These are phyloP conservation scores for Ulmus americana DNA, from an alignment of 331 rosid genomes.

Conservation along the genomic window DNA sequence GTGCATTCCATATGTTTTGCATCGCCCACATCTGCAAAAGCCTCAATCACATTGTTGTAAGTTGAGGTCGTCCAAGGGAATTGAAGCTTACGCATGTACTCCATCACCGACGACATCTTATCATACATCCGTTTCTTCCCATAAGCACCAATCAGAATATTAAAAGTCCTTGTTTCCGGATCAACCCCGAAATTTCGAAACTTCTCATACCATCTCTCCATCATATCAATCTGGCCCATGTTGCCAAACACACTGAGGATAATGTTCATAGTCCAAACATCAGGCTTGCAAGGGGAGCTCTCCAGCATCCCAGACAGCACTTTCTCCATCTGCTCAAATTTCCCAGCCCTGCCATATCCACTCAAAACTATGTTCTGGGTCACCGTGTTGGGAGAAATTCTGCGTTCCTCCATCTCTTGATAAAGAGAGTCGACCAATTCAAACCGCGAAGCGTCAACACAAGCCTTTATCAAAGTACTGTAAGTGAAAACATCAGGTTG, in stretches of 20 bases:
- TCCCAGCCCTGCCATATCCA: conserved; percentile 90
- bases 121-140: conserved; percentile 89
- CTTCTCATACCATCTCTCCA: conserved; percentile 97
- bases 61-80: conserved; percentile 97
- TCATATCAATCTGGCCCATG: conserved; percentile 72
- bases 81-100: conserved; percentile 88
- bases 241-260: conserved; percentile 85
- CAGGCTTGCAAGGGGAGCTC: conserved; percentile 72
- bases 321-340: conserved; percentile 83
- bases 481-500: conserved; percentile 95
- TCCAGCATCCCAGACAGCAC: conserved; percentile 77
- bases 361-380: conserved; percentile 88
- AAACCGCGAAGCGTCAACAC: conserved; percentile 63
- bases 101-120: conserved; percentile 98
- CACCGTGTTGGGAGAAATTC: conserved; percentile 65
- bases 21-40: conserved; percentile 81
- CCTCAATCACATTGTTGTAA: conserved; percentile 90
- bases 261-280: conserved; percentile 96
- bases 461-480: conserved; percentile 70
- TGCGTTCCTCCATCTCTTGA: conserved; percentile 69
- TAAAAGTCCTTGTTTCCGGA: conserved; percentile 90
- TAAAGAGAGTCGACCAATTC: conserved; percentile 65
- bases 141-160: conserved; percentile 83
- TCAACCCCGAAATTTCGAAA: conserved; percentile 83
- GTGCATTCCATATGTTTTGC: conserved; percentile 87